These are phyloP conservation scores for Lentinula novae-zelandiae DNA, from an alignment of 1,284 basidiomycete species.

Conservation along the genomic window DNA sequence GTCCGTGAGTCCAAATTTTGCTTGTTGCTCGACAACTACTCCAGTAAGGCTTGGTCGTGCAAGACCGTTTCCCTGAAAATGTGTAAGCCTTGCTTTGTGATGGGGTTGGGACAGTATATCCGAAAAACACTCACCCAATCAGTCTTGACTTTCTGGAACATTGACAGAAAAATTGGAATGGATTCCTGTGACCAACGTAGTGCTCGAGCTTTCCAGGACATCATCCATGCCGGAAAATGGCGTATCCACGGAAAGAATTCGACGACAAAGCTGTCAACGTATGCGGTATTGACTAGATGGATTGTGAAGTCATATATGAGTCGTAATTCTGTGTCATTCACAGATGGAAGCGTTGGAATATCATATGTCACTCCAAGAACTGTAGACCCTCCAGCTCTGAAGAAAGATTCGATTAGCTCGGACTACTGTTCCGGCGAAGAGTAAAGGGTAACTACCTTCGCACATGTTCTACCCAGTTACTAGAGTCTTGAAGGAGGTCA, in stretches of 20 bases:
- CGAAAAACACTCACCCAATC: constrained; percentile 6
- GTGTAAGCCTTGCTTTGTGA: too few species aligned
- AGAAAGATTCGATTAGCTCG: background rate
- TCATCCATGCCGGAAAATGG: constrained; percentile 13
- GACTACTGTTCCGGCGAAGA: background rate
- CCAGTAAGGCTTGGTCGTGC: constrained; percentile 2
- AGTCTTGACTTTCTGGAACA: constrained; percentile 22
- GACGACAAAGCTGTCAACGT: constrained; percentile 9
- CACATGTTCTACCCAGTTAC: background rate
- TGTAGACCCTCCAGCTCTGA: constrained; percentile 3
- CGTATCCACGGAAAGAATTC: constrained; percentile 15
- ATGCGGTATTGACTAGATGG: background rate
- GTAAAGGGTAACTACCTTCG: background rate
- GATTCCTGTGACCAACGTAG: background rate
- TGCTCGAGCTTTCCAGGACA: background rate
- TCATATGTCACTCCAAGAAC: constrained; percentile 6
- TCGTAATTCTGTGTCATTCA: background rate
- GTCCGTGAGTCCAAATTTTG: constrained; percentile 2
- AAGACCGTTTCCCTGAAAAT: background rate
- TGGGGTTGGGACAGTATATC: background rate
- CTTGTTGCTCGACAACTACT: constrained; percentile 4
- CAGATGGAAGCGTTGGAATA: constrained; percentile 2
- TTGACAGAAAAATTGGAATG: background rate
- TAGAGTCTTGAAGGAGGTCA: background rate
- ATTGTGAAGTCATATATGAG: background rate